Percentiles rank a stretch among this genome's conserved stretches.
phyloP scores from a whole-genome alignment of 345 rosid genomes.

The Balakata baccata region DNA sequence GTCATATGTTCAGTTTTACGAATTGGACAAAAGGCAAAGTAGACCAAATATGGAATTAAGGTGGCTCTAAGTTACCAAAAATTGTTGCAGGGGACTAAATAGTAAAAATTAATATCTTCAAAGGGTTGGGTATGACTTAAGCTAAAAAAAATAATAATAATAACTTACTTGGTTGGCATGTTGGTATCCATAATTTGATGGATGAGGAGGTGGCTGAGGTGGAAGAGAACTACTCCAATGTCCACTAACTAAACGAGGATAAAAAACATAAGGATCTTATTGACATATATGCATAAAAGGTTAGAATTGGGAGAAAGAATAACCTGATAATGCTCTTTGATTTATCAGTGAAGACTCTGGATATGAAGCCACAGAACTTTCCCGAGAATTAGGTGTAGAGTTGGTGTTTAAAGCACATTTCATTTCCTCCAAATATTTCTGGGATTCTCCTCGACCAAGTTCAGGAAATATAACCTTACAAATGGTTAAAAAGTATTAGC shows the following conservation, averaged over 20 bases:
- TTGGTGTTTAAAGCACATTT: slow-evolving; percentile 14
- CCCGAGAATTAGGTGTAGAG: slow-evolving; percentile 9
- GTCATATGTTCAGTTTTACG: no score
- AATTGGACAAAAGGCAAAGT: no score
- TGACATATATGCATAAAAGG: background rate
- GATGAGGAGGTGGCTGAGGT: slow-evolving; percentile 2
- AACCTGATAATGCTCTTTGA: slow-evolving; percentile 26
- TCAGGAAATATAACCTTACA: slow-evolving; percentile 31
- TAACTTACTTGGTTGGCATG: slow-evolving; percentile 19
- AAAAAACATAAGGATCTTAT: slow-evolving; percentile 9
- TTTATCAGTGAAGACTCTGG: background rate
- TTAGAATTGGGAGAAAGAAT: background rate
- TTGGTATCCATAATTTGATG: slow-evolving; percentile 10
- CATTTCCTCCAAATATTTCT: slow-evolving; percentile 29
- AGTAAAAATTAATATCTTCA: no score
- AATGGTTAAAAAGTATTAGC: slow-evolving; percentile 13
- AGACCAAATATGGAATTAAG: no score
- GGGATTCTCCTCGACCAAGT: slow-evolving; percentile 24
- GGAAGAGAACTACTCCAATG: slow-evolving; percentile 15
- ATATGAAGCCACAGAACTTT: slow-evolving; percentile 18
- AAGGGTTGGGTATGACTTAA: no score
- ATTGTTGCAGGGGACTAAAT: no score
- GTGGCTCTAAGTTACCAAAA: no score
- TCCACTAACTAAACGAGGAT: slow-evolving; percentile 15
- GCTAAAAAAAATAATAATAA: no score